Conservation (phyloP, 345 rosid species). For the Pistacia vera region DNA sequence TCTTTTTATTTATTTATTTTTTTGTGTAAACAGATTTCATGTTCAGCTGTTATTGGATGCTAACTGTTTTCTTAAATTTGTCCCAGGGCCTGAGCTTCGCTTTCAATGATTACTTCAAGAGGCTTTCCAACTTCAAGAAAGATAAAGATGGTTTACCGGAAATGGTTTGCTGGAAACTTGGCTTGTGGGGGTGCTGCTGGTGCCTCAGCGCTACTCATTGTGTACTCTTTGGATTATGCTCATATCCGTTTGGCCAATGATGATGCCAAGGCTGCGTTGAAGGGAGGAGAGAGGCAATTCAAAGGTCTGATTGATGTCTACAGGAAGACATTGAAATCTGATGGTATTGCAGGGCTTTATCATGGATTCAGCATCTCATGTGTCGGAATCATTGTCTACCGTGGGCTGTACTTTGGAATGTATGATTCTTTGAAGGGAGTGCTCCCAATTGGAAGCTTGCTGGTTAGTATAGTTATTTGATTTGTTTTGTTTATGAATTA, state of each 20-base stretch:
- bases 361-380: conserved; percentile 87
- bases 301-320: conserved; percentile 79
- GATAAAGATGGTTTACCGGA: conserved; percentile 91
- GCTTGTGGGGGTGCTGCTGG: conserved; percentile 94
- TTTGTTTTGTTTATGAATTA: not conserved
- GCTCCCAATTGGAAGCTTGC: conserved; percentile 53
- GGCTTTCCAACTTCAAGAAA: conserved; percentile 86
- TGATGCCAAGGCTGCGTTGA: conserved; percentile 76
- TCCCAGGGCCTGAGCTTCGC: conserved; percentile 90
- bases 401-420: conserved; percentile 87
- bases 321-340: conserved; percentile 70
- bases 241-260: conserved; percentile 88
- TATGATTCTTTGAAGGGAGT: conserved; percentile 89
- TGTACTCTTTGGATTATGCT: conserved; percentile 84
- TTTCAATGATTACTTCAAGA: conserved; percentile 87
- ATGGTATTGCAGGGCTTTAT: conserved; percentile 84
- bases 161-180: conserved; percentile 91
- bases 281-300: conserved; percentile 90
- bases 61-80: conserved; percentile 6
- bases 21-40: no score
- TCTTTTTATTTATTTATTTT: not conserved
- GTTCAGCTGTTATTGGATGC: not conserved
- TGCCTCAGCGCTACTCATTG: conserved; percentile 82
- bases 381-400: conserved; percentile 80
- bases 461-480: conserved; percentile 37